Percentiles rank a stretch among this genome's conserved stretches.
phyloP scores from a whole-genome alignment of 345 rosid genomes.

The Eucalyptus urophylla region DNA sequence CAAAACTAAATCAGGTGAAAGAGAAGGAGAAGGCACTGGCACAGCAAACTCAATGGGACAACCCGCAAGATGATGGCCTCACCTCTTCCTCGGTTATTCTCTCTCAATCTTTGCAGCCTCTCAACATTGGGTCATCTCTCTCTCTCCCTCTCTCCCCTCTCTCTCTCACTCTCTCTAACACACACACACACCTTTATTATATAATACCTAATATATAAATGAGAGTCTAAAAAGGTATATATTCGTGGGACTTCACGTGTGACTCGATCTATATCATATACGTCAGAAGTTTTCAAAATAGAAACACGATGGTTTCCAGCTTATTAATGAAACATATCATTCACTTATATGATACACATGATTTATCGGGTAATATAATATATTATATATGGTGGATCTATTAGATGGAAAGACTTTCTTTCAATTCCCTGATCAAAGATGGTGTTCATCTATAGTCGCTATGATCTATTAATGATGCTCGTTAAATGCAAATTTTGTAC shows the following conservation, averaged over 20 bases:
- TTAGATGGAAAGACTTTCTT: not conserved
- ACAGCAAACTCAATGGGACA: constrained; percentile 15
- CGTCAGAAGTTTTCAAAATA: not conserved
- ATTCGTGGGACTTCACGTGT: accelerated
- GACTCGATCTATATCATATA: not conserved
- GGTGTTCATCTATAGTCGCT: not conserved
- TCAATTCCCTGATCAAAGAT: not conserved
- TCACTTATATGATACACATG: not conserved
- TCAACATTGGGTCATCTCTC: constrained; percentile 23
- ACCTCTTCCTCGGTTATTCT: constrained; percentile 21
- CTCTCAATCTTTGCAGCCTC: constrained; percentile 18
- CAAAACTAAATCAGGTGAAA: constrained; percentile 29
- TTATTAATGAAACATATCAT: not conserved
- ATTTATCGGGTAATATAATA: not conserved
- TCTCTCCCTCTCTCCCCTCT: not conserved
- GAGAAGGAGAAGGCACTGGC: constrained; percentile 49
- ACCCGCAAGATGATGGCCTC: constrained; percentile 3
- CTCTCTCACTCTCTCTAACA: not conserved
- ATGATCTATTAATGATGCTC: not conserved
- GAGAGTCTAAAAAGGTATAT: not conserved
- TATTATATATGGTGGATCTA: not conserved
- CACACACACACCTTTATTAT: not conserved
- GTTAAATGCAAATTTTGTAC: not conserved
- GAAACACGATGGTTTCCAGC: not conserved
- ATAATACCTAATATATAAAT: not conserved